phyloP scores from a whole-genome alignment of 164 flowering plant genomes.

The Berberis vulgaris region DNA sequence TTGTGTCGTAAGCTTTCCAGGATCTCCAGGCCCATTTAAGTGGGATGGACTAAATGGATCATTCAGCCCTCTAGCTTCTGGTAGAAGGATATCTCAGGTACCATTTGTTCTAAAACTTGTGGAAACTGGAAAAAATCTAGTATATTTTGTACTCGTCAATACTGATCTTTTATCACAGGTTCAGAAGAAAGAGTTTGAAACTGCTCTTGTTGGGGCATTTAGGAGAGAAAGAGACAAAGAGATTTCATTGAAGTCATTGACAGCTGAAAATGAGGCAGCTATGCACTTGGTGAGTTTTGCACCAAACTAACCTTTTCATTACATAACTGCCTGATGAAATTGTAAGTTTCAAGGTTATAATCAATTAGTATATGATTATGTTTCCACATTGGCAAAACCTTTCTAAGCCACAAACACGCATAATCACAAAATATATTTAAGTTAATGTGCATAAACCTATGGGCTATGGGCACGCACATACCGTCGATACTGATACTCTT shows the following conservation, averaged over 20 bases:
- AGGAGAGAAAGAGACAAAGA: slow-evolving; percentile 88
- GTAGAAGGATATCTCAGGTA: slow-evolving; percentile 54
- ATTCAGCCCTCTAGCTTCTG: slow-evolving; percentile 59
- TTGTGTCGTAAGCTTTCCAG: slow-evolving; percentile 38
- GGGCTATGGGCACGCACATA: no score
- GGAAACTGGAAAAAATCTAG: background rate
- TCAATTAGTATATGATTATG: no score
- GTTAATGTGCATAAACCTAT: no score
- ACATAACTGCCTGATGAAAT: background rate
- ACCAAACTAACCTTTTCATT: background rate
- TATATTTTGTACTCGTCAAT: background rate
- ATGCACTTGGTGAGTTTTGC: slow-evolving; percentile 60
- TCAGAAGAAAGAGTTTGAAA: slow-evolving; percentile 75
- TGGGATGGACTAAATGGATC: slow-evolving; percentile 79
- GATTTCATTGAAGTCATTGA: slow-evolving; percentile 53
- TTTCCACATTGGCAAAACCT: no score
- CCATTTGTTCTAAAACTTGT: background rate
- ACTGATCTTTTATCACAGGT: background rate
- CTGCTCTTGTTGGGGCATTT: slow-evolving; percentile 85
- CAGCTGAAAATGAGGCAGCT: slow-evolving; percentile 76
- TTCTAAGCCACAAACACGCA: no score
- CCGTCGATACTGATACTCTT: no score
- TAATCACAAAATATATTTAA: no score
- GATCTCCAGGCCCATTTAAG: slow-evolving; percentile 75
- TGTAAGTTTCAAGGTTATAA: no score